Conservation (phyloP, 441 rosid genomes). For the Populus hybrid region DNA sequence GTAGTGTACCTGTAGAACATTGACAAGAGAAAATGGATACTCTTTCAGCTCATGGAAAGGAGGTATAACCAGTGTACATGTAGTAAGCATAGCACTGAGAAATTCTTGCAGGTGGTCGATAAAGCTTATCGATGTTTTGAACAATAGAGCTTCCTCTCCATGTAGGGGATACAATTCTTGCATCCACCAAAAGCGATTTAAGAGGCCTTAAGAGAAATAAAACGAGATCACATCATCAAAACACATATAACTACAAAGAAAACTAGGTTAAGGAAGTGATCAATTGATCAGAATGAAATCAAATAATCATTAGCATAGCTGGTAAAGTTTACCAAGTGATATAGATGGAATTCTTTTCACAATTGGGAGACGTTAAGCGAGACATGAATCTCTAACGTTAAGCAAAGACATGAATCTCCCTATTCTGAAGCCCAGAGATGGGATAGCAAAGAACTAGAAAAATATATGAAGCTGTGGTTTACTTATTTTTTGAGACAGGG, state of each 20-base stretch:
- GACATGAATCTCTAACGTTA: no score
- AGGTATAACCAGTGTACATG: conserved; percentile 68
- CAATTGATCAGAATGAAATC: conserved; percentile 1
- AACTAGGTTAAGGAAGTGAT: not conserved
- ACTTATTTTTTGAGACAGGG: not conserved
- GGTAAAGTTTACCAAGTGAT: not conserved
- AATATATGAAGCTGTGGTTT: not conserved
- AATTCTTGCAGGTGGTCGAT: conserved; percentile 93
- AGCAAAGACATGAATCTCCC: no score
- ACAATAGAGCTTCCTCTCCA: conserved; percentile 55
- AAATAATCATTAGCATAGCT: not conserved
- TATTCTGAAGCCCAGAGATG: not conserved
- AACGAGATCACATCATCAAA: conserved; percentile 22
- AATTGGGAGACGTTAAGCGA: not conserved
- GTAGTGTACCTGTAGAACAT: conserved; percentile 63
- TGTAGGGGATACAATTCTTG: conserved; percentile 65
- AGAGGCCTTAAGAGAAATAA: conserved; percentile 52
- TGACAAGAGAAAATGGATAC: conserved; percentile 45
- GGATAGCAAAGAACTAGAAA: not conserved
- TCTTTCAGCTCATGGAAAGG: conserved; percentile 50
- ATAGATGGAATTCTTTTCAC: not conserved
- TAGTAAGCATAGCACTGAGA: conserved; percentile 63
- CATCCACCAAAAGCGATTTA: conserved; percentile 93
- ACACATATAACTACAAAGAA: conserved; percentile 1
- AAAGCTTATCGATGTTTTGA: conserved; percentile 90